These are phyloP conservation scores for Meripilus lineatus DNA, from an alignment of 1,284 basidiomycete genomes.

Conservation along the genomic window DNA sequence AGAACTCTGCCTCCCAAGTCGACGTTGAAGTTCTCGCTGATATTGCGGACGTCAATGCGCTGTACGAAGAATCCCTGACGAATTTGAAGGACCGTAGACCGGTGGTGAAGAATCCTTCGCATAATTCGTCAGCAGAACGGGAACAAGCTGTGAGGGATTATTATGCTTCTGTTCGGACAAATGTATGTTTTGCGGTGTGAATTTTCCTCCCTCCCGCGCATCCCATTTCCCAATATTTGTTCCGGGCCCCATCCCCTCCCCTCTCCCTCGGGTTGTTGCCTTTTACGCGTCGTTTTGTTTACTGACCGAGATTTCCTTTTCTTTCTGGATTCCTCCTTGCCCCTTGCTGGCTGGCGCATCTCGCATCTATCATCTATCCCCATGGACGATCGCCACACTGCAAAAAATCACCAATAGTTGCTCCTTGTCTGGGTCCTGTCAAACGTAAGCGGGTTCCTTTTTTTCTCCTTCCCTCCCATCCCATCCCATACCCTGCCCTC, in stretches of 20 bases:
- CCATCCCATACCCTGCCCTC: no score
- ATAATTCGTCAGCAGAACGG: conserved; percentile 46
- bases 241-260: no score
- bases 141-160: conserved; percentile 83
- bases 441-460: conserved; percentile 51
- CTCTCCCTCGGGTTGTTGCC: no score
- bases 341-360: no score
- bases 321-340: no score
- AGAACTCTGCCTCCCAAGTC: conserved; percentile 76
- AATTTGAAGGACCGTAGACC: conserved; percentile 75
- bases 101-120: conserved; percentile 26
- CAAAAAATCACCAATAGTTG: no score
- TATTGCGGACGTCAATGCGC: conserved; percentile 81
- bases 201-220: no score
- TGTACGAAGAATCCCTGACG: conserved; percentile 86
- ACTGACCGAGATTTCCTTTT: conserved; percentile 1
- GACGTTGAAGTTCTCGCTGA: conserved; percentile 87
- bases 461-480: no score
- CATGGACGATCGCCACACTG: neutral
- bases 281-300: no score
- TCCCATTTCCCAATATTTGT: no score
- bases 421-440: conserved; percentile 83
- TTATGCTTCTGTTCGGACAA: conserved; percentile 88
- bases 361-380: conserved; percentile 1
- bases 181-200: conserved; percentile 45